Conservation (phyloP, 352 stramenopile species). For the Phytopythium boreale region DNA sequence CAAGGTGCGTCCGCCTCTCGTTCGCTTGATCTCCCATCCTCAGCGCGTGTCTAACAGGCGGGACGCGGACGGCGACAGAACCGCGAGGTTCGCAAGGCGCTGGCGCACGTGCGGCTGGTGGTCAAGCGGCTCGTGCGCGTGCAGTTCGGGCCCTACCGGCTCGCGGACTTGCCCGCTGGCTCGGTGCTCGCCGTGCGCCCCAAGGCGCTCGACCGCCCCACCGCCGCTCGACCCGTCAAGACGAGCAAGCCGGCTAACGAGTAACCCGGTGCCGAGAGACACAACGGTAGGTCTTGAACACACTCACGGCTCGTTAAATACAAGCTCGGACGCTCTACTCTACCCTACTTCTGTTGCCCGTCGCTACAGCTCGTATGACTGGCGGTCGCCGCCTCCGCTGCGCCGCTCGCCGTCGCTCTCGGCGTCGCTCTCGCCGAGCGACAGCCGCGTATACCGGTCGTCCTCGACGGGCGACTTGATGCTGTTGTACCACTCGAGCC, state of each 20-base stretch:
- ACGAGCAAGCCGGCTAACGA: slow-evolving; percentile 16
- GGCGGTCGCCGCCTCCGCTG: slow-evolving; percentile 30
- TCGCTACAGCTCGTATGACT: slow-evolving; percentile 76
- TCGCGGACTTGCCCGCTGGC: slow-evolving; percentile 73
- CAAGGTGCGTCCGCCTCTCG: slow-evolving; percentile 72
- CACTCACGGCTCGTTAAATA: no score
- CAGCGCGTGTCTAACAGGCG: neutral
- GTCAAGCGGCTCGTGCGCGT: slow-evolving; percentile 89
- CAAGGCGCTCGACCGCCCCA: slow-evolving; percentile 43
- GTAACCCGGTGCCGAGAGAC: no score
- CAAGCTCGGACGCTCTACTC: no score
- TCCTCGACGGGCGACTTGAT: slow-evolving; percentile 45
- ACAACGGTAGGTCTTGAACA: no score
- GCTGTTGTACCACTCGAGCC: slow-evolving; percentile 51
- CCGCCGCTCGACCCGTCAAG: no score
- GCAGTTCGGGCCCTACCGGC: slow-evolving; percentile 86
- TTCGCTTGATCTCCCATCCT: no score
- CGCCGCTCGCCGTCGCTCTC: slow-evolving; percentile 18
- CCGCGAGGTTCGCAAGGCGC: slow-evolving; percentile 87
- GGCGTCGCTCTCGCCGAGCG: slow-evolving; percentile 6
- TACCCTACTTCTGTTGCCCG: no score
- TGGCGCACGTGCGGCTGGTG: slow-evolving; percentile 81
- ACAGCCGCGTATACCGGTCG: slow-evolving; percentile 26
- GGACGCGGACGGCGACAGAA: no score
- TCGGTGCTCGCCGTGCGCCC: slow-evolving; percentile 71